A percentile compares a stretch with the other conserved stretches of the same genome.
Evolutionary conservation across 2,329 filamentous ascomycete species (phyloP).

Genomic region (Dryadomyces quercivorus): DNA sequence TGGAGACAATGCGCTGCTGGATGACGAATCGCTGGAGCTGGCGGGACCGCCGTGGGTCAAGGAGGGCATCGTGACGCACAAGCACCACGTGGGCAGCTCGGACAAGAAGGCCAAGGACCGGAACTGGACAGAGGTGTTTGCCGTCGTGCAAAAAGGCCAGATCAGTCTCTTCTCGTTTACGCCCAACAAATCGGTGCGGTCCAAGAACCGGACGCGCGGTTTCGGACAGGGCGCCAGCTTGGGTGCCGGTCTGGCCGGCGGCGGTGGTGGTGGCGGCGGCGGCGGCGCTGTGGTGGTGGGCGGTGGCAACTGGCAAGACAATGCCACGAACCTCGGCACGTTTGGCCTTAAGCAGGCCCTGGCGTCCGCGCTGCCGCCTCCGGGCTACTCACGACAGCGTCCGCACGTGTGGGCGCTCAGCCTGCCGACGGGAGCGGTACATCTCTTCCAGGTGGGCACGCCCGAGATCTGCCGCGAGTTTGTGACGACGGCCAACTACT

Average conservation of each 20-base stretch:
- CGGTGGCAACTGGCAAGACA: slow-evolving; percentile 97
- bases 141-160: slow-evolving; percentile 88
- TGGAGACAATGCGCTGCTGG: slow-evolving; percentile 52
- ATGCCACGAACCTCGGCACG: slow-evolving; percentile 76
- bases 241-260: slow-evolving; percentile 14
- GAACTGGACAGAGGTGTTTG: slow-evolving; percentile 91
- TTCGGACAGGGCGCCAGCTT: too few relatives aligned
- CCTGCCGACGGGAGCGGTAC: slow-evolving; percentile 82
- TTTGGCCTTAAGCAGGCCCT: slow-evolving; percentile 87
- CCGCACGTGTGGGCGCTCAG: slow-evolving; percentile 93
- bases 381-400: slow-evolving; percentile 81
- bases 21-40: slow-evolving; percentile 86
- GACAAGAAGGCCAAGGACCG: slow-evolving; percentile 90
- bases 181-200: slow-evolving; percentile 61
- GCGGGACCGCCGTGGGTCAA: slow-evolving; percentile 96
- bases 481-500: slow-evolving; percentile 90
- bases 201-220: slow-evolving; percentile 45
- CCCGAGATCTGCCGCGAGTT: slow-evolving; percentile 92
- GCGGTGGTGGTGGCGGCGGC: slow-evolving; percentile 34
- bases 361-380: slow-evolving; percentile 76
- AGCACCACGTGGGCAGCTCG: slow-evolving; percentile 82
- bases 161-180: slow-evolving; percentile 92
- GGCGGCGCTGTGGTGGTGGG: slow-evolving; percentile 62
- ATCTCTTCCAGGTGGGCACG: slow-evolving; percentile 96
- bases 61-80: slow-evolving; percentile 90